These are phyloP conservation scores for Gossypium aridum DNA, from an alignment of 441 rosid species.

Conservation along the genomic window DNA sequence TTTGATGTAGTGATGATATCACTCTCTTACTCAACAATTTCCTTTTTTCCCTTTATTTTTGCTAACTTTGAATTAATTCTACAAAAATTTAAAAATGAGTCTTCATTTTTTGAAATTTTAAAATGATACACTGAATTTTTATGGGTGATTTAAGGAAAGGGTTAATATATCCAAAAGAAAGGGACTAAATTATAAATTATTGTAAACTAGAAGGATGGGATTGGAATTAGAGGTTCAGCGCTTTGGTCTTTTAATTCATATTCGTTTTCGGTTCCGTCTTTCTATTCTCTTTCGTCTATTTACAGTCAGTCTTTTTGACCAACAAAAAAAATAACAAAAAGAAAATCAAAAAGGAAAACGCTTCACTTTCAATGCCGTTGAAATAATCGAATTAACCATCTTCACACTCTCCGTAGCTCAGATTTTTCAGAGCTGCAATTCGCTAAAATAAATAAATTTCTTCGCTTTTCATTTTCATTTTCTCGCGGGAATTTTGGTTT, in stretches of 20 bases:
- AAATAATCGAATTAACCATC: conserved; percentile 30
- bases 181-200: too few species aligned
- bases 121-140: too few species aligned
- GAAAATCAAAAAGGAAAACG: background rate
- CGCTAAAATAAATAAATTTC: background rate
- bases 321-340: background rate
- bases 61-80: too few species aligned
- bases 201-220: too few species aligned
- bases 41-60: too few species aligned
- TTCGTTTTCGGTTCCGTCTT: background rate
- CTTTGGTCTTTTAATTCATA: background rate
- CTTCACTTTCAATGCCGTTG: conserved; percentile 34
- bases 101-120: too few species aligned
- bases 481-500: background rate
- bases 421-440: conserved; percentile 7
- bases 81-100: too few species aligned
- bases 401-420: conserved; percentile 25
- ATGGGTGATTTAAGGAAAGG: too few species aligned
- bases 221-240: too few species aligned
- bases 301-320: conserved; percentile 26
- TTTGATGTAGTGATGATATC: background rate
- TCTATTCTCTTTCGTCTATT: conserved; percentile 18
- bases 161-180: too few species aligned
- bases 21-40: too few species aligned
- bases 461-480: conserved; percentile 7